These are phyloP conservation scores for Podaxis sp. DNA, from an alignment of 768 basidiomycete genomes.

Conservation along the genomic window DNA sequence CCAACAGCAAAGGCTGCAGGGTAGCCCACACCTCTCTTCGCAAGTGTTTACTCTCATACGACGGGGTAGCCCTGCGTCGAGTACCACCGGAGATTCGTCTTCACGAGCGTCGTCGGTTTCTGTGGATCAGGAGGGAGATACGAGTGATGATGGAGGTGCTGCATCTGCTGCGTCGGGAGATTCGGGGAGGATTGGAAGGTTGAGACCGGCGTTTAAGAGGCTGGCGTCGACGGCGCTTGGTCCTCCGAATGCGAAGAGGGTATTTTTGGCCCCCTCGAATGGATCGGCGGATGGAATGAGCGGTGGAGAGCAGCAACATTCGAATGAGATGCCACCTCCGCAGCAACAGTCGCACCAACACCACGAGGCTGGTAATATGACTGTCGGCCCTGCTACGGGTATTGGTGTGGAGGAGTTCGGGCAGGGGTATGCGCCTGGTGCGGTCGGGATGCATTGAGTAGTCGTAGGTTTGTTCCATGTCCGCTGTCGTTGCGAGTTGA, in stretches of 20 bases:
- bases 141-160: conserved; percentile 20
- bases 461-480: no score
- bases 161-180: conserved; percentile 19
- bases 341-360: background rate
- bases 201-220: conserved; percentile 70
- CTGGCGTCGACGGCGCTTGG: conserved; percentile 73
- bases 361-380: background rate
- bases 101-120: conserved; percentile 34
- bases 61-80: conserved; percentile 21
- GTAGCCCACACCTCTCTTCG: conserved; percentile 20
- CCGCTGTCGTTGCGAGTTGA: background rate
- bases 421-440: background rate
- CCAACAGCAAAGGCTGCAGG: conserved; percentile 8
- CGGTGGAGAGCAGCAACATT: background rate
- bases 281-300: no score
- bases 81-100: conserved; percentile 13
- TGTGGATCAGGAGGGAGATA: conserved; percentile 25
- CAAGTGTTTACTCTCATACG: conserved; percentile 23
- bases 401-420: background rate
- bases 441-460: background rate
- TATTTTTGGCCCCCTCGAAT: background rate
- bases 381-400: no score
- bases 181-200: conserved; percentile 27
- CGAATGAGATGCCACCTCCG: background rate
- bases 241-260: conserved; percentile 52